Evolutionary conservation across 2,329 filamentous ascomycete genomes (phyloP).

Genomic region (Aureobasidium namibiae): DNA sequence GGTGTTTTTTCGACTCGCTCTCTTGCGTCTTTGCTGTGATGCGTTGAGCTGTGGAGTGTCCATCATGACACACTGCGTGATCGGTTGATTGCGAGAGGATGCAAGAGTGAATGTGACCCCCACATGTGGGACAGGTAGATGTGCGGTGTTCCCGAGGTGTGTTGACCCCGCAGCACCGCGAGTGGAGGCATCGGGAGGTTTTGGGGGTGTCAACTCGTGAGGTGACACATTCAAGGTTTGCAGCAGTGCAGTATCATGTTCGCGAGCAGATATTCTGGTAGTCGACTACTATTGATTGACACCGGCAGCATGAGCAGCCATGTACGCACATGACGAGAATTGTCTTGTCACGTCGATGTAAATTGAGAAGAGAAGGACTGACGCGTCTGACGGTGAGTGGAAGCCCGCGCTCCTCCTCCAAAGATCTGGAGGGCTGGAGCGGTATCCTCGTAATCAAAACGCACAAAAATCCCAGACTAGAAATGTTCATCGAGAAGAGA

Average conservation of each 20-base stretch:
- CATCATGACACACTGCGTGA: background rate
- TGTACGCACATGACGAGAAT: background rate
- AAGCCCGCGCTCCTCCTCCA: too few relatives aligned
- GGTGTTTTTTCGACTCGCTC: constrained; percentile 66
- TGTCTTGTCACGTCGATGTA: too few relatives aligned
- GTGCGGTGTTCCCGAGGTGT: background rate
- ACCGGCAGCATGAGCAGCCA: background rate
- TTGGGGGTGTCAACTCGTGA: background rate
- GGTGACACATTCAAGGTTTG: background rate
- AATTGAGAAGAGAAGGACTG: too few relatives aligned
- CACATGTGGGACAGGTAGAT: background rate
- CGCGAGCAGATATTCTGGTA: background rate
- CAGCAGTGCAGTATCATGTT: background rate
- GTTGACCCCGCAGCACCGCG: background rate
- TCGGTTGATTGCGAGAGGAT: background rate
- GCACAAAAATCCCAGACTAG: too few relatives aligned
- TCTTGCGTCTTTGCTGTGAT: constrained; percentile 19
- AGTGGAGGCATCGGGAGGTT: background rate
- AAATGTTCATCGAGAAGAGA: too few relatives aligned
- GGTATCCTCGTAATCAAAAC: too few relatives aligned
- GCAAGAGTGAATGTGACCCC: constrained; percentile 1
- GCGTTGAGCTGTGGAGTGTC: background rate
- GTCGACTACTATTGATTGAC: background rate
- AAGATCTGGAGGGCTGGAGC: too few relatives aligned
- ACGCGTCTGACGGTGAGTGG: too few relatives aligned